Evolutionary conservation across 352 stramenopile species (phyloP).

Genomic region (Hyaloperonospora arabidopsidis): DNA sequence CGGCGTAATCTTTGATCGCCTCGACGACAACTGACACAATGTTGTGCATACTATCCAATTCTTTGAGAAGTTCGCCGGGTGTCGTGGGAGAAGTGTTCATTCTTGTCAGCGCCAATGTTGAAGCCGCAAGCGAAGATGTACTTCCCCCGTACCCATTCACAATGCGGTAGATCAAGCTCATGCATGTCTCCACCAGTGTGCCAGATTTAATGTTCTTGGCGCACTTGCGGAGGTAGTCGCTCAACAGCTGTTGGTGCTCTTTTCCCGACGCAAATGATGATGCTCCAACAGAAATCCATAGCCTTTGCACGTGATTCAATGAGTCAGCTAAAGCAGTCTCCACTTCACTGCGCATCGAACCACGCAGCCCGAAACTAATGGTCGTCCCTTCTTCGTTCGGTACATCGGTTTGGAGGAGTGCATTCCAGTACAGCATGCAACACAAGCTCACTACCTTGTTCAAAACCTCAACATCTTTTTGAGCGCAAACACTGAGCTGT

Average conservation of each 20-base stretch:
- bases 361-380: conserved; percentile 16
- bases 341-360: conserved; percentile 39
- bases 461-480: conserved; percentile 64
- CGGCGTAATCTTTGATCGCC: conserved; percentile 46
- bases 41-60: conserved; percentile 51
- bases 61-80: conserved; percentile 53
- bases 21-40: conserved; percentile 53
- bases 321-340: conserved; percentile 56
- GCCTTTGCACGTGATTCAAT: conserved; percentile 63
- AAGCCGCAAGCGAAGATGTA: conserved; percentile 29
- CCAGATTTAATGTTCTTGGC: conserved; percentile 54
- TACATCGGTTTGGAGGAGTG: conserved; percentile 36
- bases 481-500: conserved; percentile 34
- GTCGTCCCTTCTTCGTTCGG: conserved; percentile 6
- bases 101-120: conserved; percentile 37
- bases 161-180: conserved; percentile 68
- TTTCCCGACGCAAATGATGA: conserved; percentile 49
- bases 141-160: conserved; percentile 40
- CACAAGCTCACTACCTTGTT: conserved; percentile 69
- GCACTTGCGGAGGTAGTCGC: conserved; percentile 69
- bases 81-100: conserved; percentile 29
- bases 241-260: conserved; percentile 62
- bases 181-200: conserved; percentile 56
- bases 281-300: conserved; percentile 41
- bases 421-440: conserved; percentile 77